A percentile compares a stretch with the other conserved stretches of the same genome.
Conservation (phyloP, 1,284 basidiomycete species). For the Laetiporus sulphureus region DNA sequence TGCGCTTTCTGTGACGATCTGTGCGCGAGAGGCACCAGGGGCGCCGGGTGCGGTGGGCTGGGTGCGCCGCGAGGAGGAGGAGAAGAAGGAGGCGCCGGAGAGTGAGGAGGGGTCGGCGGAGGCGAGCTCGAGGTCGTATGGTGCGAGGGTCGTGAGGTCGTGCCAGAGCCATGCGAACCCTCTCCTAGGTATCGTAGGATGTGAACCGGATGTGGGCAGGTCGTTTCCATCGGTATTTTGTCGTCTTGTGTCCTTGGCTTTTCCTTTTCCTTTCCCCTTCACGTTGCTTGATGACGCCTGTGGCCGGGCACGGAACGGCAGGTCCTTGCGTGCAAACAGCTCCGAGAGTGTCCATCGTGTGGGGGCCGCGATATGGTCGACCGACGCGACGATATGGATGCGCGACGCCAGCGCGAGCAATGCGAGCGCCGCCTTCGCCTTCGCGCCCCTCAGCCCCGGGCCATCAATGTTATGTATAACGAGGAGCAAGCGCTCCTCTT, state of each 20-base stretch:
- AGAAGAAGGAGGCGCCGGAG: constrained; percentile 37
- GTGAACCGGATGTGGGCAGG: too few species aligned
- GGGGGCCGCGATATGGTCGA: constrained; percentile 81
- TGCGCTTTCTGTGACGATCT: constrained; percentile 70
- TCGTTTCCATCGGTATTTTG: too few species aligned
- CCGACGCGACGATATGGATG: constrained; percentile 76
- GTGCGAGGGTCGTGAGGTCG: constrained; percentile 75
- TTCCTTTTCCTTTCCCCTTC: constrained; percentile 5
- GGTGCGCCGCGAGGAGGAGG: constrained; percentile 13
- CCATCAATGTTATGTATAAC: constrained; percentile 87
- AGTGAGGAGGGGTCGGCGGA: constrained; percentile 60
- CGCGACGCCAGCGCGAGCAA: constrained; percentile 63
- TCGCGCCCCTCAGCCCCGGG: constrained; percentile 55
- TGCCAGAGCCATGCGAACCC: constrained; percentile 87
- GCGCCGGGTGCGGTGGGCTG: constrained; percentile 22
- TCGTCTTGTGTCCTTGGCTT: not conserved
- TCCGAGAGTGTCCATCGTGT: constrained; percentile 72
- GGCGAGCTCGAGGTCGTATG: constrained; percentile 77
- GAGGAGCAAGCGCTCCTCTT: constrained; percentile 47
- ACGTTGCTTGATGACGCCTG: constrained; percentile 6
- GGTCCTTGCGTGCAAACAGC: constrained; percentile 44
- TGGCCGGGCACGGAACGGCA: not conserved
- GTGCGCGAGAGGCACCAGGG: constrained; percentile 23
- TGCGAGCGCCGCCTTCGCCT: constrained; percentile 57
- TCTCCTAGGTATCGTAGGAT: constrained; percentile 34